A percentile compares a stretch with the other conserved stretches of the same genome.
Evolutionary conservation across 208 protist genomes (phyloP).

Genomic region (Acanthamoeba royreba): DNA sequence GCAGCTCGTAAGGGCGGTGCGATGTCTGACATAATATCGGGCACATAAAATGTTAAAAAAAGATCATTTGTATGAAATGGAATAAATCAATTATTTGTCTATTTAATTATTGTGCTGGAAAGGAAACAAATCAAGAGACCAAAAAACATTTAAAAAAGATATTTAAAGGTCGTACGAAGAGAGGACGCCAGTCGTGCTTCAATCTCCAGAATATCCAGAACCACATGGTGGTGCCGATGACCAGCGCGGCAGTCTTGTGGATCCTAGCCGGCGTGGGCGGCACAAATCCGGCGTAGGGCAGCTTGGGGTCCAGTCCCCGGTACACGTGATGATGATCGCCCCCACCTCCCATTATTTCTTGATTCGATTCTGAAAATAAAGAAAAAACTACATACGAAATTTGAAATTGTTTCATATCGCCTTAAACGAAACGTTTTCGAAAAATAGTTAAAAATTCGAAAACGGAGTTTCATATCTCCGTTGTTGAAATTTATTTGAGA

Average conservation of each 20-base stretch:
- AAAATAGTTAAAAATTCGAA: no score
- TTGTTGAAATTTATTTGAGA: no score
- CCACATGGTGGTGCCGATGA: constrained; percentile 57
- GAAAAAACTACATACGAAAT: no score
- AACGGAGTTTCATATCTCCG: no score
- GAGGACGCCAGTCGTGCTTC: constrained; percentile 49
- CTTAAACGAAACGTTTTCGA: no score
- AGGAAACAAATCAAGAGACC: not conserved
- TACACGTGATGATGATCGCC: not conserved
- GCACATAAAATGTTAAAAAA: no score
- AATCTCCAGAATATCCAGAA: constrained; percentile 66
- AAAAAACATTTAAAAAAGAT: not conserved
- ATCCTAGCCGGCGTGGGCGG: not conserved
- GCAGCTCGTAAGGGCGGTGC: not conserved
- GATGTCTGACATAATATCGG: not conserved
- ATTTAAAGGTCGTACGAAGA: constrained; percentile 17
- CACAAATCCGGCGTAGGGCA: not conserved
- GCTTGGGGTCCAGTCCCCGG: not conserved
- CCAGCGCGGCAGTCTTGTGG: constrained; percentile 49
- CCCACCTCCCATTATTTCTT: not conserved
- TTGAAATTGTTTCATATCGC: no score
- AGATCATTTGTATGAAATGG: no score
- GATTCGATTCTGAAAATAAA: no score
- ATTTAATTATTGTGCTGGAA: not conserved
- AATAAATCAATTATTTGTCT: no score